A percentile compares a stretch with the other conserved stretches of the same genome.
Evolutionary conservation across 2,329 filamentous ascomycete genomes (phyloP).

Genomic region (Arthroderma sp.): DNA sequence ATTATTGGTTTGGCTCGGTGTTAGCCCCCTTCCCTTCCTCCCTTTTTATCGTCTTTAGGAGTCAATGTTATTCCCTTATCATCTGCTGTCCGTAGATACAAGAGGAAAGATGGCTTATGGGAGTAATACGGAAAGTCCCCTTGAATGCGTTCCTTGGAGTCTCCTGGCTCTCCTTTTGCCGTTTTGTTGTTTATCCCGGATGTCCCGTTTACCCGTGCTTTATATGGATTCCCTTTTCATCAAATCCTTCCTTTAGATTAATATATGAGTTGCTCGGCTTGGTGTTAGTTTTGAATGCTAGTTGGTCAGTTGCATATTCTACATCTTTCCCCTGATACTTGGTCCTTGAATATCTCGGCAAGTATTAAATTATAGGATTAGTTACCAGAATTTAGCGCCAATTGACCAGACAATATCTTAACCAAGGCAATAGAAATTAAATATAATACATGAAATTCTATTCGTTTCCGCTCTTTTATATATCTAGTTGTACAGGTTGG

Average conservation of each 20-base stretch:
- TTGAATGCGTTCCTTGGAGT: not conserved
- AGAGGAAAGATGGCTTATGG: not conserved
- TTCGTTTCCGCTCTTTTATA: conserved; percentile 4
- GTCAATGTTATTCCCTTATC: not conserved
- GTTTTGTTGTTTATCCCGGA: not conserved
- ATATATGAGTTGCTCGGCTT: not conserved
- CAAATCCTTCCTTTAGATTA: not conserved
- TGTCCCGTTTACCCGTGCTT: not conserved
- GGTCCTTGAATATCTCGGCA: too few relatives aligned
- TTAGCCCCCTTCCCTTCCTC: not conserved
- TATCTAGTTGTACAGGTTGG: conserved; percentile 4
- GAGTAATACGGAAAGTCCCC: not conserved
- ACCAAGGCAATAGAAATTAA: not conserved
- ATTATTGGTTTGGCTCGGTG: not conserved
- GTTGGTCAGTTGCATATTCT: not conserved
- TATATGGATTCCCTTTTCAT: not conserved
- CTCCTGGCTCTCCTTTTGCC: not conserved
- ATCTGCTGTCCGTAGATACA: not conserved
- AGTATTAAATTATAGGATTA: too few relatives aligned
- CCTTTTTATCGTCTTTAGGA: not conserved
- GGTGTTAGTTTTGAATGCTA: not conserved
- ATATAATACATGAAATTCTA: conserved; percentile 5
- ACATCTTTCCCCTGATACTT: too few relatives aligned
- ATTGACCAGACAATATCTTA: not conserved
- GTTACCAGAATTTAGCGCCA: too few relatives aligned